phyloP scores from a whole-genome alignment of 78 protist genomes.

The Emiliania huxleyi region DNA sequence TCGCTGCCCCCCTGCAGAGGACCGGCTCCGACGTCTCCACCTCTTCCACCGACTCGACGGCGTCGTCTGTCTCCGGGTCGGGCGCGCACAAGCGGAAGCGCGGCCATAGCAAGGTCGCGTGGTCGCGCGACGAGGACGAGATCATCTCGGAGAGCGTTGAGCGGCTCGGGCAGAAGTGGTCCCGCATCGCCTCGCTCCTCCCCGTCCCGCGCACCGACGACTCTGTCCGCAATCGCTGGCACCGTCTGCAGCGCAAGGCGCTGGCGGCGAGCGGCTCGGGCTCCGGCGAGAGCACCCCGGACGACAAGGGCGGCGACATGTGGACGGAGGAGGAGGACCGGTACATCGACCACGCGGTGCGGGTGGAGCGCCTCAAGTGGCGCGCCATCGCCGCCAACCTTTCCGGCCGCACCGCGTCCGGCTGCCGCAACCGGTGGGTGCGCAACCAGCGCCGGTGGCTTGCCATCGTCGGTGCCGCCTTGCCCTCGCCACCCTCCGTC shows the following conservation, averaged over 20 bases:
- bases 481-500: too few relatives aligned
- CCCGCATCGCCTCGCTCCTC: not conserved
- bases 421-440: not conserved
- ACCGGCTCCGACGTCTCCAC: too few relatives aligned
- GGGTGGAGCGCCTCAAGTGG: not conserved
- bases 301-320: not conserved
- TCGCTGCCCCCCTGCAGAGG: too few relatives aligned
- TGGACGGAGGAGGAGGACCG: not conserved
- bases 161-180: not conserved
- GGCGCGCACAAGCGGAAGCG: not conserved
- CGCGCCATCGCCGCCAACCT: not conserved
- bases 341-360: not conserved
- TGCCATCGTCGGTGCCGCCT: too few relatives aligned
- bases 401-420: not conserved
- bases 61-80: too few relatives aligned
- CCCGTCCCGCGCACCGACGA: not conserved
- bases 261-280: too few relatives aligned
- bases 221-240: not conserved
- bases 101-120: not conserved
- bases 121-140: not conserved
- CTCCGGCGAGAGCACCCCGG: too few relatives aligned
- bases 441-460: not conserved
- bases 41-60: too few relatives aligned
- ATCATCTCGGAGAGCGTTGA: not conserved
- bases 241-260: not conserved